Evolutionary conservation across 768 basidiomycete species (phyloP), one percentile per base, ranked within the genome.

Genomic region (Pleurotus tuber-regium): DNA sequence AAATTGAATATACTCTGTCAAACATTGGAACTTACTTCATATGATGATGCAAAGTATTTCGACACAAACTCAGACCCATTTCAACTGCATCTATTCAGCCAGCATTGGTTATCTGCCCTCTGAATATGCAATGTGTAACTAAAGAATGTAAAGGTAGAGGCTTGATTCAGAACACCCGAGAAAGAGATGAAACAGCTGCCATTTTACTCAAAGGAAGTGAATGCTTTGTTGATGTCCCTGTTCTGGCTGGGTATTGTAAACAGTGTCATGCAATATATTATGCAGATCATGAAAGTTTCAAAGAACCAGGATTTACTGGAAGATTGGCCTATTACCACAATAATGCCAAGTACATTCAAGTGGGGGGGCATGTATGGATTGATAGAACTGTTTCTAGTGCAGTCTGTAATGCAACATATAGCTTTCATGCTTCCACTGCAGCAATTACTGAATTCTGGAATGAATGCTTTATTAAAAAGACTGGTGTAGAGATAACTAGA

Each of bases 221-320:
- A 12, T 18, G 36, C 33, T 44, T 46, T 44, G 6, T 30, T 18
- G 33, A 59, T 50, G 44, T 53, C 25, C 43, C 51, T 21, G 58
- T 59, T 18, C 43, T 59, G 9, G 50, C 53, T 39, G 60, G 51
- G 29, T 42, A 56, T 56, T 58, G 56, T 49, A 14, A 25, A 35
- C 30, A 23, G 28, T 61, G 60, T 31, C 30, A 54, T 9, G 53
- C 53, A 5, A 40, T 53, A 26, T 59, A 58, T 42, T 52, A 49
- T 51, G 56, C 59, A 40, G 57, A 62, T 52, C 59, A 62, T 60
- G 59, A 62, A 38, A 16, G 36, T 18, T 25, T 53, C 18, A 36
- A n/a, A n/a, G n/a, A n/a, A n/a, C n/a, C 11, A 28, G 31, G 31
- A 21, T 9, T 26, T 28, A 25, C 16, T 7, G 12, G n/a, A 25